Percentiles rank a stretch among this genome's conserved stretches.
Conservation (phyloP, 306 rosid genomes). For the Dalbergia cultrata region DNA sequence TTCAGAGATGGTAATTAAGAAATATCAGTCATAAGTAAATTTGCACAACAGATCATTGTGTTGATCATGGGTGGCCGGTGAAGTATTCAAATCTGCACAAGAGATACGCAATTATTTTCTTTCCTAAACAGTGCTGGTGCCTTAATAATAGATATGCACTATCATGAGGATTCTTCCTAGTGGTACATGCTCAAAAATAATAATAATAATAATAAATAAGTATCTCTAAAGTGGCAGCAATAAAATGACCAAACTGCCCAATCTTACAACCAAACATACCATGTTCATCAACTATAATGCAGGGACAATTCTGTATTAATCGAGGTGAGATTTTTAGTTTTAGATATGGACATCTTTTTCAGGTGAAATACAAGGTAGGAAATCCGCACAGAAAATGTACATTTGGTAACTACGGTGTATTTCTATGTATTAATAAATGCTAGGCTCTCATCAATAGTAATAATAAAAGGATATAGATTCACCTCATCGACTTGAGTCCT, state of each 20-base stretch:
- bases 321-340: neutral
- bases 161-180: neutral
- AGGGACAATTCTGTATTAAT: neutral
- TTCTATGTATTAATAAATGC: neutral
- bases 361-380: neutral
- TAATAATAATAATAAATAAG: neutral
- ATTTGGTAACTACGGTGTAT: slow-evolving; percentile 4
- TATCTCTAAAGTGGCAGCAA: neutral
- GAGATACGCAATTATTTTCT: neutral
- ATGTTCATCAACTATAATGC: neutral
- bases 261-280: slow-evolving; percentile 14
- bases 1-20: neutral
- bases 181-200: neutral
- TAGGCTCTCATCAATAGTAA: too few species aligned
- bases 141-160: slow-evolving; percentile 6
- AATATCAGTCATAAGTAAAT: neutral
- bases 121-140: neutral
- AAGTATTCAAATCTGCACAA: neutral
- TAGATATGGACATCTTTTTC: neutral
- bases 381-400: neutral
- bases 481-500: neutral
- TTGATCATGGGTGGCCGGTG: neutral
- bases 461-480: neutral
- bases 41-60: neutral
- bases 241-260: slow-evolving; percentile 6